Conservation (phyloP, 352 stramenopile genomes). For the Hyaloperonospora brassicae region DNA sequence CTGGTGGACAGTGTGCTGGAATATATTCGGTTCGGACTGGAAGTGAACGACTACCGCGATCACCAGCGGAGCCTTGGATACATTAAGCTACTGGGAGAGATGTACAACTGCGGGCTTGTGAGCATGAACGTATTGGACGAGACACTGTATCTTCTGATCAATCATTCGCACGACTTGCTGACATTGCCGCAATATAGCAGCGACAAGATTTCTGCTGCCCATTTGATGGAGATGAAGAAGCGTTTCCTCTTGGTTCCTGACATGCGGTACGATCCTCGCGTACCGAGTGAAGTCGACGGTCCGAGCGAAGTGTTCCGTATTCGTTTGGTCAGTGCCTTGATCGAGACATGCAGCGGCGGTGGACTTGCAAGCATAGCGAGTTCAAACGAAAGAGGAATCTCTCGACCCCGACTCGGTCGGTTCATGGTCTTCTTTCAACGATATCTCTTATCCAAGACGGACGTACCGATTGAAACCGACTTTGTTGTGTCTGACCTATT, state of each 20-base stretch:
- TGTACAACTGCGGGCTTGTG: constrained; percentile 89
- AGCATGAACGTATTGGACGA: constrained; percentile 90
- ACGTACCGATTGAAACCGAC: constrained; percentile 91
- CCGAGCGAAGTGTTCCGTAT: constrained; percentile 90
- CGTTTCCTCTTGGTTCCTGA: constrained; percentile 63
- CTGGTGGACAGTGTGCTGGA: constrained; percentile 93
- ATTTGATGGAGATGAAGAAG: constrained; percentile 55
- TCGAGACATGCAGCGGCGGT: constrained; percentile 75
- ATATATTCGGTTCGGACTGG: constrained; percentile 85
- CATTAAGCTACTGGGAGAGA: constrained; percentile 89
- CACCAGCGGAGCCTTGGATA: constrained; percentile 91
- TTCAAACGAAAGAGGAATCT: constrained; percentile 80
- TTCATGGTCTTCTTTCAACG: constrained; percentile 93
- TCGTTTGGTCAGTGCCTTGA: constrained; percentile 89
- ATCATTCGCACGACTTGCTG: constrained; percentile 92
- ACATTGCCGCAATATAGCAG: constrained; percentile 49
- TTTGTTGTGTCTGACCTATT: constrained; percentile 86
- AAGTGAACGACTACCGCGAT: constrained; percentile 86
- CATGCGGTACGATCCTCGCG: constrained; percentile 79
- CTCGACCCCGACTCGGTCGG: constrained; percentile 71
- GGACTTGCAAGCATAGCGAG: constrained; percentile 11
- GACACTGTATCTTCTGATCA: constrained; percentile 90
- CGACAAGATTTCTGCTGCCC: constrained; percentile 19
- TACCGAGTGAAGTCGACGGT: constrained; percentile 85
- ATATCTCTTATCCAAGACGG: constrained; percentile 94